Base-by-base conservation (phyloP, 345 rosid species). In the Ceriops zippeliana region DNA sequence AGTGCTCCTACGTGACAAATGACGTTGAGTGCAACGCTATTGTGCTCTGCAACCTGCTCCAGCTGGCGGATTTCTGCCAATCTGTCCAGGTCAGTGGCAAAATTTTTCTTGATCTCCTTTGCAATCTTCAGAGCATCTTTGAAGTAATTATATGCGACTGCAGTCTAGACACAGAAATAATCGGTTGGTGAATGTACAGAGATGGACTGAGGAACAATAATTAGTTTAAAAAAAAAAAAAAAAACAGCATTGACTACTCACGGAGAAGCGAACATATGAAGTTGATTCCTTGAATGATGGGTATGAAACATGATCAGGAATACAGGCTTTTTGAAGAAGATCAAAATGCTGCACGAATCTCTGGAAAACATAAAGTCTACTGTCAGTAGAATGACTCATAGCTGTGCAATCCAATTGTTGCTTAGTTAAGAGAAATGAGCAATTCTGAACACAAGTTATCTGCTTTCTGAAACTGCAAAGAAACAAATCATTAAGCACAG, bases 11-110 rank as follows among this genome's bases (percentile, higher is more conserved):
- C 64, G 46, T 63, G 79, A 82, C 85, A 80, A 66, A 92, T 82
- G 63, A 92, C 76, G 63, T 83, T 87, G 22, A 89, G 71, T 10
- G 98, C 99, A 24, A 92, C 75, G 20, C 86, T 84, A 69, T 96
- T 96, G 81, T 87, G 98, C 72, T 89, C 98, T 1, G 99, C 99
- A 1, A 92, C 98, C 83, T 86, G 91, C 80, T 96, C 99, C 75
- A 96, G 56, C 66, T 77, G 81, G 17, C 80, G 73, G 19, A 96
- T 76, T 80, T 96, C 98, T 6, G 96, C 85, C 68, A 86, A 64
- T 69, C 86, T 86, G 19, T 87, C 96, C 0, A 92, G 86, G 71
- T 96, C 89, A 7, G 78, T 83, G 49, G 87, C 78, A 67, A 84
- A 92, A 74, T 88, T 86, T 51, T 83, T 85, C 81, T 84, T 92